Evolutionary conservation across 2,329 filamentous ascomycete species (phyloP).

Genomic region (Hypoxylon sp.): DNA sequence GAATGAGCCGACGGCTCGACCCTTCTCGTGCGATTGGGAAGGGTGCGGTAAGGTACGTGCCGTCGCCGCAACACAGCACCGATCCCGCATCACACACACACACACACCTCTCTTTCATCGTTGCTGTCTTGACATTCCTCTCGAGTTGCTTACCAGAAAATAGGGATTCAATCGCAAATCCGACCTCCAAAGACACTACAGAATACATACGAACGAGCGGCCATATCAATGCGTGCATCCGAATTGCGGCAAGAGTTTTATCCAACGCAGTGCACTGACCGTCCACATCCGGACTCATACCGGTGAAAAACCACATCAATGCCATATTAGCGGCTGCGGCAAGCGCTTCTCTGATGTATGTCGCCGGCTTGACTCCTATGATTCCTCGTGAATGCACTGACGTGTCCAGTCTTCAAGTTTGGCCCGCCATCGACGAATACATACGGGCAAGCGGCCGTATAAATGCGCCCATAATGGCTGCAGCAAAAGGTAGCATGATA

Average conservation of each 20-base stretch:
- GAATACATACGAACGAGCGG: slow-evolving; percentile 76
- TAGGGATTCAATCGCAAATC: slow-evolving; percentile 79
- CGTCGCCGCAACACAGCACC: neutral
- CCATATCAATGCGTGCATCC: slow-evolving; percentile 68
- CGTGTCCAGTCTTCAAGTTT: slow-evolving; percentile 67
- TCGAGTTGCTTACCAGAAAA: slow-evolving; percentile 26
- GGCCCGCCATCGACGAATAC: slow-evolving; percentile 70
- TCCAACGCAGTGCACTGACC: slow-evolving; percentile 73
- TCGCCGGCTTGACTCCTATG: slow-evolving; percentile 26
- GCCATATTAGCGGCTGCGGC: slow-evolving; percentile 69
- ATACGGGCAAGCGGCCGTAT: slow-evolving; percentile 73
- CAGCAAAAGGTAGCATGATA: slow-evolving; percentile 62
- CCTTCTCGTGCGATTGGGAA: slow-evolving; percentile 71
- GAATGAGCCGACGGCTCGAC: slow-evolving; percentile 68
- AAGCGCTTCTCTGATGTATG: slow-evolving; percentile 76
- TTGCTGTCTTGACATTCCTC: slow-evolving; percentile 2
- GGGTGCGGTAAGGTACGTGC: slow-evolving; percentile 66
- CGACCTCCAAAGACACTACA: slow-evolving; percentile 73
- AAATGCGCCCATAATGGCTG: slow-evolving; percentile 69
- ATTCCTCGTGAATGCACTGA: slow-evolving; percentile 40
- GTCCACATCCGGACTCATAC: slow-evolving; percentile 77
- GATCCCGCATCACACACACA: neutral
- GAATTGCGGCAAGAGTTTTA: slow-evolving; percentile 76
- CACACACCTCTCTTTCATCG: no score
- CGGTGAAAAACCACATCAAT: slow-evolving; percentile 76